Base-by-base conservation (phyloP, 1,284 basidiomycete species). In the Cutaneotrichosporon cyanovorans region DNA sequence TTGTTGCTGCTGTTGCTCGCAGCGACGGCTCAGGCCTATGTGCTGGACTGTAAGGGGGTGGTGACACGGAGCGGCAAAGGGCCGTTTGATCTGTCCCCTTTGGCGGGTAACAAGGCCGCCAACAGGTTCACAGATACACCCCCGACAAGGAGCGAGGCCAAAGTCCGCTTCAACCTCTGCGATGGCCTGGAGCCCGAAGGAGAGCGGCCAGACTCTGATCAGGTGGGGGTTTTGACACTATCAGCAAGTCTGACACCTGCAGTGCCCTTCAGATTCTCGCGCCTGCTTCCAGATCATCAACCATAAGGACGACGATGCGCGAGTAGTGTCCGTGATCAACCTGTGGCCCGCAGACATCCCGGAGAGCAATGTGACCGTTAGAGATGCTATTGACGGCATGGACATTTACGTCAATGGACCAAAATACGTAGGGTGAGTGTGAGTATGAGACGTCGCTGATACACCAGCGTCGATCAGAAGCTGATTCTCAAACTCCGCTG, bases 401-500 rank as follows among this genome's bases (percentile, higher is more conserved):
- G 54, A 53, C 38, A 51, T 72, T 18, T 50, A 46, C 20, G 58
- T 67, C 6, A 46, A 58, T 30, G 62, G 61, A 6, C 19, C 19
- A 5, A 46, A 70, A 6, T 72, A 65, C 53, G 67, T 65, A 7
- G 66, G 64, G 69, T 71, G 45, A 56, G 69, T 59, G n/a, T n/a
- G 6, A 28, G 8, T 12, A 7, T 28, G 25, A 7, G 25, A 7
- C 25, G 25, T 28, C 12, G 25, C 25, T 28, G 25, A 28, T 12
- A 7, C 7, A 7, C 25, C 39, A 56, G 54, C 28, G 14, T 31
- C 1, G 7, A 18, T 14, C 52, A 54, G 16, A 11, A 20, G 3
- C 16, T 50, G 22, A 23, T 40, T 8, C 31, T 50, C 33, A 31
- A 10, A 6, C 44, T 56, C 40, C 32, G 20, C 4, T 55, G 55